Evolutionary conservation across 139 green algal genomes (phyloP), one percentile per base, ranked within the genome.

Genomic region (Coelastrella sp.): DNA sequence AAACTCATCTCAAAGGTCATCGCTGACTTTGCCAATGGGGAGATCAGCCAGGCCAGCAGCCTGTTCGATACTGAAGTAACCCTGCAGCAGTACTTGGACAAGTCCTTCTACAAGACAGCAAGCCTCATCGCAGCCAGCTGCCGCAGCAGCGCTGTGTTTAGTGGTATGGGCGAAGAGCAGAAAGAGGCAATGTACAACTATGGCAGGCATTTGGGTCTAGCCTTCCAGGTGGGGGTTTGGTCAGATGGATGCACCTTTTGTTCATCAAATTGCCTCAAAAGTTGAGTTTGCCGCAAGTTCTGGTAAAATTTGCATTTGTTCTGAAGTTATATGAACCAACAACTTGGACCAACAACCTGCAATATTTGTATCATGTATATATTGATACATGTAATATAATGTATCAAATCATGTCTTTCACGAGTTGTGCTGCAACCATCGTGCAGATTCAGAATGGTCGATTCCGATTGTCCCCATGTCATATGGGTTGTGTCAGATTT

Each of bases 1-100:
- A 99, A 99, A 93, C 96, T 99, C 35, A 99, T 99, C 87, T 97
- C 93, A 61, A 96, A 99, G 89, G 98, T 99, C 15, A 99, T 99
- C 85, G 98, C 98, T 7, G 98, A 99, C 92, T 99, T 99, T 96
- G 98, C 98, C 5, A 97, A 99, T 89, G 98, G 98, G 6, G 98
- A 99, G 92, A 99, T 99, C 94, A 96, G 93, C 80, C 98, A 99
- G 95, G 95, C 96, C 5, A 91, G 93, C n/a, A 94, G 87, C 83
- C 90, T 99, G 84, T 99, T 99, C 90, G 97, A 99, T 93, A 97
- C 93, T 0, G 93, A 96, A 24, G 90, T 99, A 78, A 99, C 96
- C 4, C 89, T 98, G 25, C 93, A 99, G 61, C 86, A 97, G 79
- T 99, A 99, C 95, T 85, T 98, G 65, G 96, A 99, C 90, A 99